Percentiles rank a stretch among this genome's conserved stretches.
Conservation (phyloP, 2,329 filamentous ascomycete species). For the Penicillium sp. region DNA sequence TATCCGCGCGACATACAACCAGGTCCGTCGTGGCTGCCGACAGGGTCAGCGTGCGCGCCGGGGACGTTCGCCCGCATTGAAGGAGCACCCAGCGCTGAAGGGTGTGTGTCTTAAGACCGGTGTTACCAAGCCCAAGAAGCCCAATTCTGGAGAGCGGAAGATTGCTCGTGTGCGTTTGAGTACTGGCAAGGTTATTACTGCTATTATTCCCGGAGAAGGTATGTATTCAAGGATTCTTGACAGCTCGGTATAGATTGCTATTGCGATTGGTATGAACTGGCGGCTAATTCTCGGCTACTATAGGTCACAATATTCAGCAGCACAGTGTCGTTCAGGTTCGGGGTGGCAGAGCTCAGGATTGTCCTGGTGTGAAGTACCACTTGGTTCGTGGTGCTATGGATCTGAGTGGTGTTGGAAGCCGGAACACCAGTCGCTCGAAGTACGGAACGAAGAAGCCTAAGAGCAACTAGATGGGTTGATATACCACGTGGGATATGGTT, state of each 20-base stretch:
- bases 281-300: constrained; percentile 4
- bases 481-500: neutral
- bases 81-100: constrained; percentile 78
- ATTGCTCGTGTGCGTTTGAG: constrained; percentile 88
- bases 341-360: constrained; percentile 92
- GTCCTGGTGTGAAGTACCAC: constrained; percentile 96
- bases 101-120: constrained; percentile 95
- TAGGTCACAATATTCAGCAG: constrained; percentile 95
- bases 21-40: constrained; percentile 75
- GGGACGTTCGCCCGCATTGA: constrained; percentile 81
- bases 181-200: constrained; percentile 81
- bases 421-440: constrained; percentile 85
- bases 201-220: constrained; percentile 95
- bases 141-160: constrained; percentile 96
- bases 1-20: constrained; percentile 67
- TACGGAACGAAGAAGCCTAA: constrained; percentile 99
- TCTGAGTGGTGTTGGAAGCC: constrained; percentile 86
- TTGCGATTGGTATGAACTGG: neutral
- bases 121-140: constrained; percentile 95
- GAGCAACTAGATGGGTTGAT: constrained; percentile 54
- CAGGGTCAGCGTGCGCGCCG: constrained; percentile 78
- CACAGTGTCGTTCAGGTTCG: constrained; percentile 97
- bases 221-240: constrained; percentile 15
- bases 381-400: constrained; percentile 88
- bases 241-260: constrained; percentile 4